Percentiles rank a stretch among this genome's conserved stretches.
These are phyloP conservation scores for Globisporangium okanoganense DNA, from an alignment of 352 stramenopile species.

Conservation along the genomic window DNA sequence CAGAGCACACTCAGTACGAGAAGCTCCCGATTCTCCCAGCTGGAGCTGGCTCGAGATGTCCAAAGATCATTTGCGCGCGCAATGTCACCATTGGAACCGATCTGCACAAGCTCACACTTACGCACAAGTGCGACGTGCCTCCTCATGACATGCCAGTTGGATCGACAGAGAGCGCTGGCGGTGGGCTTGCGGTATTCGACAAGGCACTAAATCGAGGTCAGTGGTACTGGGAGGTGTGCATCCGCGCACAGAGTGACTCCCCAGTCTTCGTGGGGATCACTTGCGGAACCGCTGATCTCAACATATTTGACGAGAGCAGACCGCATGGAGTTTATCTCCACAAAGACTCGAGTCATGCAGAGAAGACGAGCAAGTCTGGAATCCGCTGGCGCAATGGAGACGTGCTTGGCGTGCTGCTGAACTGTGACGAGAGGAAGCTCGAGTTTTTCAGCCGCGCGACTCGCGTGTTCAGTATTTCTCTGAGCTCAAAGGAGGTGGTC, in stretches of 20 bases:
- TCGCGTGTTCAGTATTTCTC: constrained; percentile 25
- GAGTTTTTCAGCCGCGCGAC: constrained; percentile 53
- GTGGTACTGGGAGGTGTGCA: constrained; percentile 83
- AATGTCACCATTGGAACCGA: constrained; percentile 64
- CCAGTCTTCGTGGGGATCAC: constrained; percentile 76
- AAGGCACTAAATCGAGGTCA: constrained; percentile 49
- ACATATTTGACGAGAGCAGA: constrained; percentile 20
- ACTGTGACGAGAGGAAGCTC: constrained; percentile 59
- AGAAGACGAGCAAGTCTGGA: constrained; percentile 15
- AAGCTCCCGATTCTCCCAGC: constrained; percentile 55
- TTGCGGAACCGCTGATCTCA: constrained; percentile 54
- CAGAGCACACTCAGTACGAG: constrained; percentile 29
- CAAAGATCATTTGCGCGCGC: constrained; percentile 69
- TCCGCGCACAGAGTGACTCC: constrained; percentile 38
- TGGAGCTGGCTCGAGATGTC: constrained; percentile 42
- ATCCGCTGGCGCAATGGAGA: constrained; percentile 33
- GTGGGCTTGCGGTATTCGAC: constrained; percentile 67
- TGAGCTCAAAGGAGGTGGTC: constrained; percentile 19
- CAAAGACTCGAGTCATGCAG: constrained; percentile 21
- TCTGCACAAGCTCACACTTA: constrained; percentile 56
- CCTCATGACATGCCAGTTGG: neutral
- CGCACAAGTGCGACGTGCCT: constrained; percentile 20
- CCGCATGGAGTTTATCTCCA: constrained; percentile 33
- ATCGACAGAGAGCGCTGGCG: constrained; percentile 12
- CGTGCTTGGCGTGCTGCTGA: constrained; percentile 52